Evolutionary conservation across 371 early-diverging fungal genomes (phyloP).

Genomic region (Batkoa obscura): DNA sequence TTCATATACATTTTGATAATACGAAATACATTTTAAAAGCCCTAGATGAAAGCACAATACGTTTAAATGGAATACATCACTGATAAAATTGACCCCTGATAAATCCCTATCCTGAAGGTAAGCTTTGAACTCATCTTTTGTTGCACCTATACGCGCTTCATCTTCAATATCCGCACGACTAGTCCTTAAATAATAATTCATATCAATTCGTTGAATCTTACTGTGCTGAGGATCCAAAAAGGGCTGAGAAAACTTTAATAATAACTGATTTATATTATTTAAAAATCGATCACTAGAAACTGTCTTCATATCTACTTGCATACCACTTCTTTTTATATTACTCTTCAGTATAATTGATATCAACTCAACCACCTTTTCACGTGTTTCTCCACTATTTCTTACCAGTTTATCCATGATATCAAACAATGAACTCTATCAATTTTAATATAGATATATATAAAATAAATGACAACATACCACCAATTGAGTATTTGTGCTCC

Average conservation of each 20-base stretch:
- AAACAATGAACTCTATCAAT: constrained; percentile 31
- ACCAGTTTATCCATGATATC: constrained; percentile 48
- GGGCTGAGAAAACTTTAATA: constrained; percentile 59
- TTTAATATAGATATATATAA: not conserved
- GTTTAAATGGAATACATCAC: constrained; percentile 72
- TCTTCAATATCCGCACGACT: constrained; percentile 35
- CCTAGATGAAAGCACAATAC: constrained; percentile 62
- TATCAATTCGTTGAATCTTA: constrained; percentile 53
- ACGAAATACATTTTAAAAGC: constrained; percentile 40
- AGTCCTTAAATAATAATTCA: constrained; percentile 32
- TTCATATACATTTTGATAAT: constrained; percentile 40
- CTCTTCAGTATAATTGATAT: constrained; percentile 34
- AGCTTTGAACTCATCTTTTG: constrained; percentile 41
- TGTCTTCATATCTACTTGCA: constrained; percentile 45
- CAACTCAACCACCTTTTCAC: constrained; percentile 36
- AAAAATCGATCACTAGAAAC: constrained; percentile 81
- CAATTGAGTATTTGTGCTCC: constrained; percentile 39
- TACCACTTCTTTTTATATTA: constrained; percentile 59
- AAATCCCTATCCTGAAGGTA: constrained; percentile 22
- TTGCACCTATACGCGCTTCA: constrained; percentile 62
- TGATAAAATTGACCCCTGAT: constrained; percentile 48
- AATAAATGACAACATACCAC: constrained; percentile 18
- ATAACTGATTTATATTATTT: constrained; percentile 43
- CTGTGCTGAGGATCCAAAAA: constrained; percentile 52
- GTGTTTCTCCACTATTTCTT: constrained; percentile 33